A percentile compares a stretch with the other conserved stretches of the same genome.
phyloP scores from a whole-genome alignment of 164 flowering plant genomes.

The Stephania yunnanensis region DNA sequence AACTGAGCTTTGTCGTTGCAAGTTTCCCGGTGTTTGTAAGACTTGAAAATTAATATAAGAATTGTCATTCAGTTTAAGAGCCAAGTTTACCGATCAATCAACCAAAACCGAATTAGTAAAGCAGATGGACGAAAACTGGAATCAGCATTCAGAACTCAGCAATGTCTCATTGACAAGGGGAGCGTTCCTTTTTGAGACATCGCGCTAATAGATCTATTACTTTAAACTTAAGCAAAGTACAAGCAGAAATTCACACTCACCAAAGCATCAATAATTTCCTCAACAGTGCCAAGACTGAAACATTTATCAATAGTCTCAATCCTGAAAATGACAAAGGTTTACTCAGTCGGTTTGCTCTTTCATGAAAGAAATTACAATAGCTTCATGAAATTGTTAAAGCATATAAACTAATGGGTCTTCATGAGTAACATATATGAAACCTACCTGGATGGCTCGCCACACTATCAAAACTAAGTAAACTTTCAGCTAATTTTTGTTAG shows the following conservation, averaged over 20 bases:
- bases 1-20: too few species aligned
- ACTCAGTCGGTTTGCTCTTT: background rate
- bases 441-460: background rate
- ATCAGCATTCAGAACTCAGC: background rate
- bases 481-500: too few species aligned
- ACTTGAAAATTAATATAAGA: too few species aligned
- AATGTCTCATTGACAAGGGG: background rate
- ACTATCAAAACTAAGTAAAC: background rate
- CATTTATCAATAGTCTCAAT: slow-evolving; percentile 66
- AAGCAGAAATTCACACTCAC: slow-evolving; percentile 35
- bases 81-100: background rate
- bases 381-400: background rate
- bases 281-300: slow-evolving; percentile 79
- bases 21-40: too few species aligned
- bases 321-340: slow-evolving; percentile 34
- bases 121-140: background rate
- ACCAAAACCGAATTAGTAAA: background rate
- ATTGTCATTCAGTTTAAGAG: background rate
- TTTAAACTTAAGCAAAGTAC: background rate
- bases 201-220: background rate
- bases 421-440: background rate
- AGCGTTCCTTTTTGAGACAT: background rate
- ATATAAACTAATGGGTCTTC: background rate
- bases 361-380: background rate
- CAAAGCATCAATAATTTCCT: slow-evolving; percentile 82